A percentile compares a stretch with the other conserved stretches of the same genome.
phyloP scores from a whole-genome alignment of 768 basidiomycete genomes.

The Chiua virens region DNA sequence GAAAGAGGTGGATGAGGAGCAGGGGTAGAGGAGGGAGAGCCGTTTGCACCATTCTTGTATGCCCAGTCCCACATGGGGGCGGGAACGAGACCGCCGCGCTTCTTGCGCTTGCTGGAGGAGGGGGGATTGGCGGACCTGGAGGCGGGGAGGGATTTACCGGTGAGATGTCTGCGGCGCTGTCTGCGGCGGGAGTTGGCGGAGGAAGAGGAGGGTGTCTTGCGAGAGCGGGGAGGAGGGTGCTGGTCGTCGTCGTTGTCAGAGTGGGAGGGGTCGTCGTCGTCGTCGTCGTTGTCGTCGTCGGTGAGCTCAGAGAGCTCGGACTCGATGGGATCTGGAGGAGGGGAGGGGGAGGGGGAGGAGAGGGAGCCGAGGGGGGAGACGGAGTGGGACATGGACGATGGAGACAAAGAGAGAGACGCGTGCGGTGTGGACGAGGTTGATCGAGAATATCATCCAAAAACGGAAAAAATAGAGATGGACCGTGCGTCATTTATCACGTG shows the following conservation, averaged over 20 bases:
- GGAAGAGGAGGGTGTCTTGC: not conserved
- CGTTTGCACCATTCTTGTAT: slow-evolving; percentile 41
- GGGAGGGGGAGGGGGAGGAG: slow-evolving; percentile 69
- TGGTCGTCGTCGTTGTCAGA: slow-evolving; percentile 11
- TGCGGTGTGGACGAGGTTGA: no score
- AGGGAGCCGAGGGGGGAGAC: slow-evolving; percentile 53
- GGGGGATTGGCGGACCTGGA: slow-evolving; percentile 5
- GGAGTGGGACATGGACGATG: slow-evolving; percentile 22
- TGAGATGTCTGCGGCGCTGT: slow-evolving; percentile 4
- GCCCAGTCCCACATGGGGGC: slow-evolving; percentile 89
- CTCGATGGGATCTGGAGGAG: slow-evolving; percentile 41
- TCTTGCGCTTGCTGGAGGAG: slow-evolving; percentile 38
- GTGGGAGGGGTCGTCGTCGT: no score
- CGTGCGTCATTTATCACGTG: no score
- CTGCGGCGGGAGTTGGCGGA: not conserved
- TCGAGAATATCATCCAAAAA: not conserved
- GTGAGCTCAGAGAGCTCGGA: slow-evolving; percentile 85
- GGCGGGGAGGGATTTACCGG: not conserved
- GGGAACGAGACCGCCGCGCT: slow-evolving; percentile 70
- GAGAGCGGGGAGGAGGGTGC: slow-evolving; percentile 13
- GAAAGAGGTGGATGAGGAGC: not conserved
- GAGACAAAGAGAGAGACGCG: not conserved
- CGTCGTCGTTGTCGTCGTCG: slow-evolving; percentile 67
- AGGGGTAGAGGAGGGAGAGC: slow-evolving; percentile 16
- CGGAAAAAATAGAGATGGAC: slow-evolving; percentile 2